These are phyloP conservation scores for Gossypium australe DNA, from an alignment of 345 rosid genomes.

Conservation along the genomic window DNA sequence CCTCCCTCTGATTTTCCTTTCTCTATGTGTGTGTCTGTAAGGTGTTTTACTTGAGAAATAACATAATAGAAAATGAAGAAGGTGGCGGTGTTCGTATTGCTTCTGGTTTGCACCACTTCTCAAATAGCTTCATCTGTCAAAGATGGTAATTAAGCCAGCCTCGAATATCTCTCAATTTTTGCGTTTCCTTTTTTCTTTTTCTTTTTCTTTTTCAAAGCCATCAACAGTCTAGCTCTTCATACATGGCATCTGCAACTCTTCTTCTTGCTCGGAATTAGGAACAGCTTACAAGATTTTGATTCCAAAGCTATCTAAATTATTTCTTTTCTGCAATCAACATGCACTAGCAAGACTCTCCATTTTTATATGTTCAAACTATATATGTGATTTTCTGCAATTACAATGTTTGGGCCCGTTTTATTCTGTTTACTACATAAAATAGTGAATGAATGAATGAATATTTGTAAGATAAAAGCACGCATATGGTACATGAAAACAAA, in stretches of 20 bases:
- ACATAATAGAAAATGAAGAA: constrained; percentile 30
- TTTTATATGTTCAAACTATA: too few species aligned
- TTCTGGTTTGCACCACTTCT: constrained; percentile 29
- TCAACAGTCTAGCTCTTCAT: neutral
- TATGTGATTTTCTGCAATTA: too few species aligned
- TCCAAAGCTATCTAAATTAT: neutral
- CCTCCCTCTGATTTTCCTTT: neutral
- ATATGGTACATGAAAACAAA: too few species aligned
- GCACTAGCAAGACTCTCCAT: too few species aligned
- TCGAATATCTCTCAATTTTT: neutral
- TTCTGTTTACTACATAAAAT: too few species aligned
- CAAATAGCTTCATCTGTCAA: constrained; percentile 27
- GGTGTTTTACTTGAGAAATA: too few species aligned
- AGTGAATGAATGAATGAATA: too few species aligned
- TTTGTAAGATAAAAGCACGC: too few species aligned
- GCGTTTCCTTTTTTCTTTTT: neutral
- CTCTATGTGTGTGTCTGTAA: too few species aligned
- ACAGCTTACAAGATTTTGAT: neutral
- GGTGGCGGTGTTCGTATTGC: constrained; percentile 26
- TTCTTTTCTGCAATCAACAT: too few species aligned
- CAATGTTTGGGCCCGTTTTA: too few species aligned
- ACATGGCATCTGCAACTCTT: neutral
- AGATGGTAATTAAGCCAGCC: constrained; percentile 32
- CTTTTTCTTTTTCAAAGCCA: neutral
- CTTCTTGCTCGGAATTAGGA: too few species aligned